Percentiles rank a stretch among this genome's conserved stretches.
These are phyloP conservation scores for Chlorella sp. DNA, from an alignment of 139 green algal genomes.

Conservation along the genomic window DNA sequence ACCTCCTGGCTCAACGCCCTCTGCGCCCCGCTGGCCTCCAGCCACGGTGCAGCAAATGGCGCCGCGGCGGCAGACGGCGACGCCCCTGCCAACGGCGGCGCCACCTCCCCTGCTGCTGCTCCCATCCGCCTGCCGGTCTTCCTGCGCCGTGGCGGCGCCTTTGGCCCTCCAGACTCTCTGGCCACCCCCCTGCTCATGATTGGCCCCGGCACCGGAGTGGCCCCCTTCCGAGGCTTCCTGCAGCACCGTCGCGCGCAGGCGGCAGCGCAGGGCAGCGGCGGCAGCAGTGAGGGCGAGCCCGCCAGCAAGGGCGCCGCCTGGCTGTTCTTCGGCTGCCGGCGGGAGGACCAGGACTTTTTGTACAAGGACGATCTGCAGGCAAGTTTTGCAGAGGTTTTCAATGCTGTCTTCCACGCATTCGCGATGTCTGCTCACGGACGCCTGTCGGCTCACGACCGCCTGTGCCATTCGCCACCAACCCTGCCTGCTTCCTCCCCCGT, in stretches of 20 bases:
- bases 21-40: slow-evolving; percentile 17
- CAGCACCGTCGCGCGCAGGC: slow-evolving; percentile 43
- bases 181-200: slow-evolving; percentile 76
- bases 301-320: slow-evolving; percentile 19
- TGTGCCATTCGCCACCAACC: neutral
- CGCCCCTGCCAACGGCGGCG: neutral
- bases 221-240: slow-evolving; percentile 86
- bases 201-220: slow-evolving; percentile 85
- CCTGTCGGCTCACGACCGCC: neutral
- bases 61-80: no score
- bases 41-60: no score
- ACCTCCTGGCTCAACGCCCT: slow-evolving; percentile 81
- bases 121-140: slow-evolving; percentile 28
- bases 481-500: neutral
- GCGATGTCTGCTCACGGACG: no score
- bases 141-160: slow-evolving; percentile 47
- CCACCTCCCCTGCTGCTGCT: neutral
- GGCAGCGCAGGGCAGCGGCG: neutral
- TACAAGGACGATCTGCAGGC: slow-evolving; percentile 68
- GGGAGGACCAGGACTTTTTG: slow-evolving; percentile 75
- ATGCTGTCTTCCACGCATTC: neutral
- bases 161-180: slow-evolving; percentile 58
- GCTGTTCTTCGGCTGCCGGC: slow-evolving; percentile 93
- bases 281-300: slow-evolving; percentile 36
- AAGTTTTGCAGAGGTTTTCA: no score